A percentile compares a stretch with the other conserved stretches of the same genome.
phyloP scores from a whole-genome alignment of 768 basidiomycete genomes.

The Hygrocybe punicea region DNA sequence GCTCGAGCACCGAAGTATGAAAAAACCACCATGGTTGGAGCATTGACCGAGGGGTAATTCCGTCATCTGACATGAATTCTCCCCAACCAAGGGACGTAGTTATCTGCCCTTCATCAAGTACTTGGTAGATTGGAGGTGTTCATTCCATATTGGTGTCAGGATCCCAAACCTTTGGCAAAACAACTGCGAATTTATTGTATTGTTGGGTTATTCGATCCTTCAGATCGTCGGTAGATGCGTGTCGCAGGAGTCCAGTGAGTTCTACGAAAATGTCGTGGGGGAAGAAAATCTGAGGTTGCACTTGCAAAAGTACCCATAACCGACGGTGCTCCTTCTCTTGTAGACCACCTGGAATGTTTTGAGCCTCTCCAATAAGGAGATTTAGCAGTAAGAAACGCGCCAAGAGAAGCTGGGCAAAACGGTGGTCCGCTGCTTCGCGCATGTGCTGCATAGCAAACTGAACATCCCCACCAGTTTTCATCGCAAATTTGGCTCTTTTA shows the following conservation, averaged over 20 bases:
- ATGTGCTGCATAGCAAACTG: background rate
- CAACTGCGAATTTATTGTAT: background rate
- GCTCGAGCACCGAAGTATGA: background rate
- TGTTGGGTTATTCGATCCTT: background rate
- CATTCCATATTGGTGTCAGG: background rate
- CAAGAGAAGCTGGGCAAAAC: constrained; percentile 5
- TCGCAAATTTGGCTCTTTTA: background rate
- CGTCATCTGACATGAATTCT: constrained; percentile 1
- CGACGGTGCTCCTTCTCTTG: constrained; percentile 6
- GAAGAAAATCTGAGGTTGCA: constrained; percentile 1
- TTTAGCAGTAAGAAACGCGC: constrained; percentile 3
- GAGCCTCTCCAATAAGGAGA: constrained; percentile 2
- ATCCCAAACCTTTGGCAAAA: background rate
- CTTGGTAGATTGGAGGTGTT: background rate
- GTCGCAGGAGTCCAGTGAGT: background rate
- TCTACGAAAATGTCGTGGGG: background rate
- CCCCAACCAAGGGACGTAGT: background rate
- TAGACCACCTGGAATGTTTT: constrained; percentile 1
- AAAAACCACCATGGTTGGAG: background rate
- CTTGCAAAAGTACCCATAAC: constrained; percentile 8
- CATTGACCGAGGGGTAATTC: background rate
- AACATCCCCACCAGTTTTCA: background rate
- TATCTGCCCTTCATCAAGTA: background rate
- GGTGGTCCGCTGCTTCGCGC: background rate
- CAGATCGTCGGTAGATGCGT: background rate